These are phyloP conservation scores for Cyberlindnera meyerae DNA, from an alignment of 805 yeast species.

Conservation along the genomic window DNA sequence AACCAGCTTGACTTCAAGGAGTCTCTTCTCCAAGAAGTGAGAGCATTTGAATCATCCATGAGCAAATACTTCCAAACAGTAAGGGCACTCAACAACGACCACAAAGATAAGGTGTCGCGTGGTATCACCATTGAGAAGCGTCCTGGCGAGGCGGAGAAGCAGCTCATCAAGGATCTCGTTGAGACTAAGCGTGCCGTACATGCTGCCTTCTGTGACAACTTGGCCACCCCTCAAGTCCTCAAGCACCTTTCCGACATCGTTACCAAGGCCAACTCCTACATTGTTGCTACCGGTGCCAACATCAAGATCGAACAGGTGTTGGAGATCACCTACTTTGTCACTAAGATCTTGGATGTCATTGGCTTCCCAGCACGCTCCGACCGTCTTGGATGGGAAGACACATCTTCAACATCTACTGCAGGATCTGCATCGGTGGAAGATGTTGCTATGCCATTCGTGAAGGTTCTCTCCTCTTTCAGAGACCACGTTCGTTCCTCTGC, in stretches of 20 bases:
- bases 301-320: conserved; percentile 61
- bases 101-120: conserved; percentile 42
- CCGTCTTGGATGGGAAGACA: conserved; percentile 74
- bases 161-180: conserved; percentile 45
- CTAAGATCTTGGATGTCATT: conserved; percentile 60
- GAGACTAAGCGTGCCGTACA: conserved; percentile 58
- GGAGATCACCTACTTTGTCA: conserved; percentile 63
- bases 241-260: conserved; percentile 64
- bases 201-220: conserved; percentile 81
- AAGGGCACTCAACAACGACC: conserved; percentile 74
- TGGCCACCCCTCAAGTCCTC: conserved; percentile 73
- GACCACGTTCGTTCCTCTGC: conserved; percentile 76
- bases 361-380: conserved; percentile 75
- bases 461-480: conserved; percentile 72
- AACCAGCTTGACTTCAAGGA: conserved; percentile 89
- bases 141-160: conserved; percentile 48
- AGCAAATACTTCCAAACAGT: conserved; percentile 82
- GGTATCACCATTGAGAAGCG: conserved; percentile 61
- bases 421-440: conserved; percentile 49
- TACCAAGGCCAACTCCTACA: conserved; percentile 66
- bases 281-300: conserved; percentile 46
- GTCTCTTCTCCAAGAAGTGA: conserved; percentile 69
- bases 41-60: conserved; percentile 65
- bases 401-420: conserved; percentile 19
- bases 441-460: conserved; percentile 71